Base-by-base conservation (phyloP, 192 early-diverging fungal species). In the Coemansia sp. region DNA sequence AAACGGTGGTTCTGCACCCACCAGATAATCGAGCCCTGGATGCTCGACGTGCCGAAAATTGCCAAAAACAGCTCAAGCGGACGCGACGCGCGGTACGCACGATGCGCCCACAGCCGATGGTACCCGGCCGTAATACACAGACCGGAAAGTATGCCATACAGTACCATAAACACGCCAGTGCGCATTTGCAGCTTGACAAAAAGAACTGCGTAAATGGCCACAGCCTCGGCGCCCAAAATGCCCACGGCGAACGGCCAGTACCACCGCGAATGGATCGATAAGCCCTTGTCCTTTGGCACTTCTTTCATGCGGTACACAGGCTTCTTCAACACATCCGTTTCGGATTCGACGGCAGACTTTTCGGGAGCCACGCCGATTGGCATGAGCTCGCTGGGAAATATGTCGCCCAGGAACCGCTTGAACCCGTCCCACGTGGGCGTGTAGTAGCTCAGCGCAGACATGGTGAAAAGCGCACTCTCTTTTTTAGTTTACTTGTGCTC, bases 91-190 rank as follows among this genome's bases (percentile, higher is more conserved):
- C 64, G 83, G 72, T 92, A 94, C 11, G 91, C 69, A 38, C 88
- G 82, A 75, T 94, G 92, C 25, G 88, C 83, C 89, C 89, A 94
- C 49, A 88, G 78, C 32, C 92, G 87, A 70, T 94, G 92, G 72
- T 94, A 92, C 43, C 92, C 92, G 41, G 90, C 92, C n/a, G 92
- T 94, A 62, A 94, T 91, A 38, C 95, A 94, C 32, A 95, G 73
- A 0, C 92, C 94, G 11, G 92, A 94, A 47, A 86, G 64, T 56
- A 86, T 87, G 66, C 93, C 93, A 53, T 79, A 79, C 10, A 76
- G 45, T n/a, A 73, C 27, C 73, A 76, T 27, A 39, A 75, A 82
- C 14, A 70, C 37, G 1, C 54, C 67, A 65, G 87, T 94, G 2
- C 83, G 32, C n/a, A 89, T 43, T 4, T 87, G 67, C 79, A 88